Evolutionary conservation across 495 filamentous ascomycete species (phyloP).

Genomic region (Xylaria cubensis): DNA sequence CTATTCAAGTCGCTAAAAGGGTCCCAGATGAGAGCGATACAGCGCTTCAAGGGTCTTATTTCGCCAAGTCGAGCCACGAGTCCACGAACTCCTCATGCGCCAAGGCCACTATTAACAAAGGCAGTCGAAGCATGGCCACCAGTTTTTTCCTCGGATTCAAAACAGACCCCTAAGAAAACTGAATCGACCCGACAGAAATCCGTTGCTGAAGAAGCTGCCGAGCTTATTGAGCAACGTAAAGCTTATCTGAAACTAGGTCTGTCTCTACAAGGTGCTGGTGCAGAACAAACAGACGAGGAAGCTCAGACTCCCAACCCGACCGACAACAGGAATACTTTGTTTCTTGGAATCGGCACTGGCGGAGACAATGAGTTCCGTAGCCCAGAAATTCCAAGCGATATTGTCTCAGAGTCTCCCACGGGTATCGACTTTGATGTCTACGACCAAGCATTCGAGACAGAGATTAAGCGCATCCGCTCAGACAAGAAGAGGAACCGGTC

Average conservation of each 20-base stretch:
- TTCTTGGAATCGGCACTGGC: constrained; percentile 76
- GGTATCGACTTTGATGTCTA: constrained; percentile 85
- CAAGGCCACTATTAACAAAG: constrained; percentile 9
- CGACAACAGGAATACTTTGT: constrained; percentile 65
- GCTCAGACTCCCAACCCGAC: constrained; percentile 72
- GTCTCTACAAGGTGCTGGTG: constrained; percentile 8
- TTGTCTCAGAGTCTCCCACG: constrained; percentile 82
- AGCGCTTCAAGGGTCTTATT: constrained; percentile 74
- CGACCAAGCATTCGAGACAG: constrained; percentile 81
- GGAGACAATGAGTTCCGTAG: constrained; percentile 48
- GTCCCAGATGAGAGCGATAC: constrained; percentile 85
- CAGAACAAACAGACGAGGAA: constrained; percentile 23
- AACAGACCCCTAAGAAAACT: constrained; percentile 37
- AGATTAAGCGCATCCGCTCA: constrained; percentile 73
- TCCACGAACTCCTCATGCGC: constrained; percentile 22
- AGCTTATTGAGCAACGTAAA: constrained; percentile 48
- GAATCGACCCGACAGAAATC: constrained; percentile 38
- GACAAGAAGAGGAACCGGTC: constrained; percentile 36
- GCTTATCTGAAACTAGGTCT: constrained; percentile 35
- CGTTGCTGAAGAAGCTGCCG: constrained; percentile 47
- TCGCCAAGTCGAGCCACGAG: constrained; percentile 43
- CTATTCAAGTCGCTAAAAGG: constrained; percentile 20
- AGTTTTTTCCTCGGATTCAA: constrained; percentile 33
- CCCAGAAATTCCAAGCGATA: constrained; percentile 38
- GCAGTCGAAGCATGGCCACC: constrained; percentile 16